phyloP scores from a whole-genome alignment of 2,329 filamentous ascomycete species.

The Paracamarosporium sp. region DNA sequence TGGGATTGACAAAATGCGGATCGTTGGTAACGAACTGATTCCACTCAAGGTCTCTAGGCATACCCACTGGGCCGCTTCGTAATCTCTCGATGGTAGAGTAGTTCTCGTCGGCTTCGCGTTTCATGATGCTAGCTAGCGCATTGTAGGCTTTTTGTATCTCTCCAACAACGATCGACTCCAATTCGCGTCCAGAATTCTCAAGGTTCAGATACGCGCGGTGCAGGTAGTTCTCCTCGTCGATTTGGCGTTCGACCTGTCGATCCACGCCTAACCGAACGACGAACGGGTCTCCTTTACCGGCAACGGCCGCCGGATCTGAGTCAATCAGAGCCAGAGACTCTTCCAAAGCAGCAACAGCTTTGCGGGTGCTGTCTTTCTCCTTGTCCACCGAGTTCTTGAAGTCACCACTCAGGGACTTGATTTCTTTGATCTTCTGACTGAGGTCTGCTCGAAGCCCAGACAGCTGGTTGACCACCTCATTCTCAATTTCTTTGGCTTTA shows the following conservation, averaged over 20 bases:
- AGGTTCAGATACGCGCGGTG: slow-evolving; percentile 94
- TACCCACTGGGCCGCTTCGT: slow-evolving; percentile 82
- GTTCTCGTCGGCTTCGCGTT: slow-evolving; percentile 85
- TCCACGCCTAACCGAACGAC: slow-evolving; percentile 86
- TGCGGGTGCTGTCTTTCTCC: slow-evolving; percentile 86
- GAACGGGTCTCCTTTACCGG: slow-evolving; percentile 91
- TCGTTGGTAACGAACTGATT: slow-evolving; percentile 79
- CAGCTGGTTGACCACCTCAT: slow-evolving; percentile 87
- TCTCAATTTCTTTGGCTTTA: slow-evolving; percentile 89
- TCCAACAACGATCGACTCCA: slow-evolving; percentile 94
- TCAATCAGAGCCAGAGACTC: slow-evolving; percentile 82
- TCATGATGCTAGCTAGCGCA: slow-evolving; percentile 87
- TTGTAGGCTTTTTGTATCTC: slow-evolving; percentile 99
- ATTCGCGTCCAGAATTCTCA: slow-evolving; percentile 89
- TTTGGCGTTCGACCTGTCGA: slow-evolving; percentile 86
- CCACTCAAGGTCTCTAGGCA: slow-evolving; percentile 96
- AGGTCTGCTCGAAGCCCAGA: slow-evolving; percentile 87
- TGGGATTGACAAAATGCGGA: slow-evolving; percentile 86
- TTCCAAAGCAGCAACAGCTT: slow-evolving; percentile 79
- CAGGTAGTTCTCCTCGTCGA: slow-evolving; percentile 97
- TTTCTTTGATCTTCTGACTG: slow-evolving; percentile 97
- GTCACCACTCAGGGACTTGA: slow-evolving; percentile 89
- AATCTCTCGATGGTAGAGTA: slow-evolving; percentile 81
- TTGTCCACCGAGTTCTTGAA: slow-evolving; percentile 98
- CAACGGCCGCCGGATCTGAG: slow-evolving; percentile 74